Base-by-base conservation (phyloP, 179 eudicot species). In the Silene vulgaris region DNA sequence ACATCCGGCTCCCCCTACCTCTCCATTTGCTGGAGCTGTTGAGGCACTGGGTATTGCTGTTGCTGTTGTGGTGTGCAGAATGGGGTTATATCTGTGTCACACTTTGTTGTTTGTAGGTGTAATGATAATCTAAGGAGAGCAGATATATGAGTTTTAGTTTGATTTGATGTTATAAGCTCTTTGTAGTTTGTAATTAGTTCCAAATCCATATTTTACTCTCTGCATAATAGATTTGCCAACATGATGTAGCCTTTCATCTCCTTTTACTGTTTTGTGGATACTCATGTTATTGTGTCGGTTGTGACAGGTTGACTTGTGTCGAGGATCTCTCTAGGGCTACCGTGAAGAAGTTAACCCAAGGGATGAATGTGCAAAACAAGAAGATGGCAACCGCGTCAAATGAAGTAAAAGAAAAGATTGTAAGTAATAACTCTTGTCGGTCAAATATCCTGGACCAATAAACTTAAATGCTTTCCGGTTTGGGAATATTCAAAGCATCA, bases 301-400 rank as follows among this genome's bases (percentile, higher is more conserved):
- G 64, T 2, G 75, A 74, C 81, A 93, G 98, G 88, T 84, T 93
- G 81, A 87, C 83, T 45, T 87, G 90, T 73, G 90, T 87, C 20
- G 98, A 93, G 89, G 97, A 91, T 76, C 84, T 90, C 72, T 85
- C 92, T 52, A 89, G 91, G 77, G 92, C 88, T 76, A 85, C 92
- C 63, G 87, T 88, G 79, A 94, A 91, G 83, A 91, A 91, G 82
- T 75, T 94, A 65, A 89, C 96, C 54, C 98, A 90, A 83, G 98
- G 96, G 73, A 88, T 94, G 96, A 89, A 86, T 78, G 96, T 90
- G 65, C 90, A 90, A 76, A 90, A 88, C 76, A 94, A 90, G 80
- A 82, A 85, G 79, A 83, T 91, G 88, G 89, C 92, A 43, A 80
- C 89, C 76, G 93, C 98, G 75, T 82, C 98, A 11, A 92, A 85